Evolutionary conservation across 768 basidiomycete species (phyloP).

Genomic region (Suillus americanus): DNA sequence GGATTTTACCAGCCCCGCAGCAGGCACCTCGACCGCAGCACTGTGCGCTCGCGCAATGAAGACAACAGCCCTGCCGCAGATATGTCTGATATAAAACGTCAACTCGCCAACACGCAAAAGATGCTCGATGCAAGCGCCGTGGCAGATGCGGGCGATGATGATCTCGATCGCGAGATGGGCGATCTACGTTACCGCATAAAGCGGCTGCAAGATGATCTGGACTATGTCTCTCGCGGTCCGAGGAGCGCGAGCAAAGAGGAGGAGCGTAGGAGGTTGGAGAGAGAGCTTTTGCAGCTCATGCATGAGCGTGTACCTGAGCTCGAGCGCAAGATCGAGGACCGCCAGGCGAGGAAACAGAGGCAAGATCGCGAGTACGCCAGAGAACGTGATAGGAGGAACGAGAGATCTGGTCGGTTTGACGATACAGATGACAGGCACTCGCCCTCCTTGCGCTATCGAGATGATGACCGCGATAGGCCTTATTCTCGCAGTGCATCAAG

Average conservation of each 20-base stretch:
- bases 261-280: conserved; percentile 81
- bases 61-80: conserved; percentile 63
- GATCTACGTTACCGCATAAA: conserved; percentile 84
- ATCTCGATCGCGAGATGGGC: conserved; percentile 85
- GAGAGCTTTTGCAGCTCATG: conserved; percentile 81
- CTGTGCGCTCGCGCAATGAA: conserved; percentile 74
- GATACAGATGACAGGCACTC: conserved; percentile 38
- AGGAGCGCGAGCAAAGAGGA: conserved; percentile 74
- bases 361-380: conserved; percentile 79
- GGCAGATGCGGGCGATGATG: conserved; percentile 83
- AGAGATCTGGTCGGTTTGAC: conserved; percentile 70
- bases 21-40: conserved; percentile 83
- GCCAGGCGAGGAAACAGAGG: conserved; percentile 72
- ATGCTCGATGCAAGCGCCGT: conserved; percentile 75
- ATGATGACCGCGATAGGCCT: conserved; percentile 52
- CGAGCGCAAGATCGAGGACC: conserved; percentile 76
- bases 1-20: conserved; percentile 78
- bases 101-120: conserved; percentile 74
- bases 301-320: conserved; percentile 92
- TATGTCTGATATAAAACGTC: conserved; percentile 83
- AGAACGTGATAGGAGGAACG: conserved; percentile 83
- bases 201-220: conserved; percentile 88
- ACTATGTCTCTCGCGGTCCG: conserved; percentile 78
- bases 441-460: conserved; percentile 30
- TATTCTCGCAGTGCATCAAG: conserved; percentile 46